phyloP scores from a whole-genome alignment of 2,329 filamentous ascomycete species.

The Orbilia javanica region DNA sequence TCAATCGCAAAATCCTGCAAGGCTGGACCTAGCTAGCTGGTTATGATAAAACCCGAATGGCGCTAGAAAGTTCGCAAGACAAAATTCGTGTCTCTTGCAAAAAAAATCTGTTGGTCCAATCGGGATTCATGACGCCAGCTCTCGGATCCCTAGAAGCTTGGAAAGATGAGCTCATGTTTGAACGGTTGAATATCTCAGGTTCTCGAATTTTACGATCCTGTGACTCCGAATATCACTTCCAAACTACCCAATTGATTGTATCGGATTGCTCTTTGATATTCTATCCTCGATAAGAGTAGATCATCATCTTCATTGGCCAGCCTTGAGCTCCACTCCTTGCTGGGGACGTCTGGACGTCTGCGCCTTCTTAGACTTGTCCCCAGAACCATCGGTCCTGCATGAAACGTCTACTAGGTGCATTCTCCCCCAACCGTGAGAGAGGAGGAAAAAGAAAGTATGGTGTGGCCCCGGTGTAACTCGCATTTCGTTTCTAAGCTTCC shows the following conservation, averaged over 20 bases:
- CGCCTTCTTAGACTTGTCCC: slow-evolving; percentile 12
- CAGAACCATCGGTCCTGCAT: slow-evolving; percentile 58
- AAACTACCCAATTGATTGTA: slow-evolving; percentile 40
- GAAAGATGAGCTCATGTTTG: slow-evolving; percentile 45
- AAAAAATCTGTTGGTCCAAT: slow-evolving; percentile 34
- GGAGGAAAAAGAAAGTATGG: slow-evolving; percentile 6
- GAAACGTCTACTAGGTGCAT: slow-evolving; percentile 58
- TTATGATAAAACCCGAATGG: slow-evolving; percentile 41
- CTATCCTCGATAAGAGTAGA: slow-evolving; percentile 25
- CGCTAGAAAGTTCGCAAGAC: slow-evolving; percentile 48
- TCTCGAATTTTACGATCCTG: slow-evolving; percentile 34
- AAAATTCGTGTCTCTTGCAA: slow-evolving; percentile 38
- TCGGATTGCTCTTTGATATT: slow-evolving; percentile 24
- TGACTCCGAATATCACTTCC: slow-evolving; percentile 44
- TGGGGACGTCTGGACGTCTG: slow-evolving; percentile 10
- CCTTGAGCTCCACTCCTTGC: slow-evolving; percentile 34
- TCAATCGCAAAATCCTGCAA: slow-evolving; percentile 32
- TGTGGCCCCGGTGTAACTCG: slow-evolving; percentile 44
- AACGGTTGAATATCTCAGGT: slow-evolving; percentile 20
- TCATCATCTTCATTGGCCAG: slow-evolving; percentile 34
- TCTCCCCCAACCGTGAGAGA: slow-evolving; percentile 13
- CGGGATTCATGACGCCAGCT: slow-evolving; percentile 24
- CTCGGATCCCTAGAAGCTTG: slow-evolving; percentile 4
- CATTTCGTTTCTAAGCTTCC: slow-evolving; percentile 30
- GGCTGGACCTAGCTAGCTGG: slow-evolving; percentile 12